Evolutionary conservation across 768 basidiomycete species (phyloP), one percentile per base, ranked within the genome.

Genomic region (Dioszegia hungarica): DNA sequence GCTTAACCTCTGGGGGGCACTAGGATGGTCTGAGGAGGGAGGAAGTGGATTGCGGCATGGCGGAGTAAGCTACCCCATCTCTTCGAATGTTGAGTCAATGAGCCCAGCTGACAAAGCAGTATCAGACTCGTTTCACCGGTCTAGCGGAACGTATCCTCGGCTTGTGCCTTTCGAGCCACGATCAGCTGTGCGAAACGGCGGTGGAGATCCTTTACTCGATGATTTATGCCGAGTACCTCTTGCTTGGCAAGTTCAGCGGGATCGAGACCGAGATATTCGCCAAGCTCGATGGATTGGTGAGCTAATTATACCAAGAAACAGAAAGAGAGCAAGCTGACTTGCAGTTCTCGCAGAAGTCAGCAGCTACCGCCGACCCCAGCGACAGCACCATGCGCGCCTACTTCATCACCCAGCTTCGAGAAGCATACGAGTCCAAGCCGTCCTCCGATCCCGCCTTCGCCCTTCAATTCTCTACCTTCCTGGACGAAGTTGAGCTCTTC

Each of bases 201-300:
- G 90, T 94, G 20, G 85, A 89, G 65, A 92, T 97, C 55, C 82
- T 98, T 20, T 94, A 87, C 77, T 89, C 87, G 67, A 95, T 98
- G 91, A 91, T 98, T 59, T 84, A 71, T 46, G 61, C 89, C 2
- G 89, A 94, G 73, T 92, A 88, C 74, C 85, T 90, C 55, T 85
- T 88, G 57, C 84, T 85, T 12, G 85, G 84, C 24, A 85, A 89
- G 71, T 95, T 97, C 70, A 86, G 87, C 64, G 83, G 83, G 43
- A 94, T 98, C 63, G 90, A 97, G 74, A 86, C 88, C 63, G 92
- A 93, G 76, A 81, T 97, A 6, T 89, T 98, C 64, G 92, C 85
- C 63, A 86, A 89, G 60, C 79, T 98, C 31, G 92, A 98, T 71
- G 85, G 85, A 22, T 74, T 98, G 22, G 95, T 95, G 79, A 92